Percentiles rank a stretch among this genome's conserved stretches.
Conservation (phyloP, 192 early-diverging fungal genomes). For the Obelidium mucronatum region DNA sequence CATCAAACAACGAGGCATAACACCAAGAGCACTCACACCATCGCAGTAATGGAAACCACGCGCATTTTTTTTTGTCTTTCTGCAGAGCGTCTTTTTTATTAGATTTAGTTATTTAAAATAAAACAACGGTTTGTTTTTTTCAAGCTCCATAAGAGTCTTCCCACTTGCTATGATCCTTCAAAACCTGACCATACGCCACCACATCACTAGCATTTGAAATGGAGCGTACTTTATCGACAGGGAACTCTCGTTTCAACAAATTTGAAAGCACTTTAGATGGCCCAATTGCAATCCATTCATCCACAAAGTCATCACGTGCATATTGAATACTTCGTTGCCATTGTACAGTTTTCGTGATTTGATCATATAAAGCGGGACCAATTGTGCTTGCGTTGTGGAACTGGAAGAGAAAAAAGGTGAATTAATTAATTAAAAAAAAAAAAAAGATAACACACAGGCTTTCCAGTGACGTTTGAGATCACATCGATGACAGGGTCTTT, state of each 20-base stretch:
- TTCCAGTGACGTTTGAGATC: constrained; percentile 91
- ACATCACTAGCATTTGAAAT: constrained; percentile 24
- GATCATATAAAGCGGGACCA: constrained; percentile 70
- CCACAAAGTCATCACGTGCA: constrained; percentile 78
- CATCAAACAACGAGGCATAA: constrained; percentile 25
- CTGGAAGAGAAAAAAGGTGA: constrained; percentile 16
- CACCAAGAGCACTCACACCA: background rate
- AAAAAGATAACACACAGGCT: constrained; percentile 62
- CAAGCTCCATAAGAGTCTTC: constrained; percentile 10
- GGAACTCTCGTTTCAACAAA: constrained; percentile 86
- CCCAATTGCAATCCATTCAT: constrained; percentile 87
- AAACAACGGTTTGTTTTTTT: background rate
- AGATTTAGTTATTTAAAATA: background rate
- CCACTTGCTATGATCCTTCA: constrained; percentile 25
- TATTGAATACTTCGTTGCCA: constrained; percentile 89
- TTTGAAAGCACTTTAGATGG: constrained; percentile 90
- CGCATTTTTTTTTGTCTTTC: background rate
- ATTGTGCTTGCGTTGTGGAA: constrained; percentile 66
- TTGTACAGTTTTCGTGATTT: constrained; percentile 85
- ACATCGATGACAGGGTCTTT: constrained; percentile 80
- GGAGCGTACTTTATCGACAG: constrained; percentile 39
- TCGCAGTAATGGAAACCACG: no score
- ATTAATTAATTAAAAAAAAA: background rate
- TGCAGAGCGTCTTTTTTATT: background rate
- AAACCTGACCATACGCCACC: background rate